A percentile compares a stretch with the other conserved stretches of the same genome.
These are phyloP conservation scores for Amanita molliuscula DNA, from an alignment of 768 basidiomycete species.

Conservation along the genomic window DNA sequence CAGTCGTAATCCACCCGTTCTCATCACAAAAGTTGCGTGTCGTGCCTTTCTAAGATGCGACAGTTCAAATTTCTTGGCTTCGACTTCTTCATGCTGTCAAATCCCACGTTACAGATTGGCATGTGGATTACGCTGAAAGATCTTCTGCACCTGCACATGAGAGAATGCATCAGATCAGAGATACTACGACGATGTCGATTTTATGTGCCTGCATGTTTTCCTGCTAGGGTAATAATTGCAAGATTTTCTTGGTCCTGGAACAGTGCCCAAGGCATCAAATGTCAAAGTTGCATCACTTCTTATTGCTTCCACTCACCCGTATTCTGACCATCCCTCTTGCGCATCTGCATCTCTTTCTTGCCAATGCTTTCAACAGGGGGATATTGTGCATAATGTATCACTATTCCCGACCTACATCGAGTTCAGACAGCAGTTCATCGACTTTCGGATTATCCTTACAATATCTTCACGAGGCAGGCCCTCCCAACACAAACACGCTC, in stretches of 20 bases:
- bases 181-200: background rate
- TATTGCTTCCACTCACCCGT: background rate
- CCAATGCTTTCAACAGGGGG: constrained; percentile 5
- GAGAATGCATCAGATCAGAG: constrained; percentile 4
- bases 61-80: constrained; percentile 9
- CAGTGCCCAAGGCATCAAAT: constrained; percentile 1
- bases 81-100: constrained; percentile 13
- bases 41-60: constrained; percentile 2
- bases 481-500: background rate
- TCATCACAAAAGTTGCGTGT: background rate
- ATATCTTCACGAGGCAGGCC: constrained; percentile 4
- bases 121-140: background rate
- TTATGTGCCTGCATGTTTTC: constrained; percentile 7
- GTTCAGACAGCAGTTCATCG: constrained; percentile 3
- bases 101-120: constrained; percentile 6
- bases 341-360: constrained; percentile 1
- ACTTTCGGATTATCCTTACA: constrained; percentile 4
- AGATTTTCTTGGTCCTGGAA: constrained; percentile 3
- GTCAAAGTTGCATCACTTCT: constrained; percentile 5
- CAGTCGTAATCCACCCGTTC: background rate
- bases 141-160: background rate
- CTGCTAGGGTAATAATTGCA: constrained; percentile 2
- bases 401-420: constrained; percentile 1
- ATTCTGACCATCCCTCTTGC: background rate
- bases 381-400: constrained; percentile 7